Evolutionary conservation across 2,329 filamentous ascomycete species (phyloP), one percentile per base, ranked within the genome.

Genomic region (Penicillium sp.): DNA sequence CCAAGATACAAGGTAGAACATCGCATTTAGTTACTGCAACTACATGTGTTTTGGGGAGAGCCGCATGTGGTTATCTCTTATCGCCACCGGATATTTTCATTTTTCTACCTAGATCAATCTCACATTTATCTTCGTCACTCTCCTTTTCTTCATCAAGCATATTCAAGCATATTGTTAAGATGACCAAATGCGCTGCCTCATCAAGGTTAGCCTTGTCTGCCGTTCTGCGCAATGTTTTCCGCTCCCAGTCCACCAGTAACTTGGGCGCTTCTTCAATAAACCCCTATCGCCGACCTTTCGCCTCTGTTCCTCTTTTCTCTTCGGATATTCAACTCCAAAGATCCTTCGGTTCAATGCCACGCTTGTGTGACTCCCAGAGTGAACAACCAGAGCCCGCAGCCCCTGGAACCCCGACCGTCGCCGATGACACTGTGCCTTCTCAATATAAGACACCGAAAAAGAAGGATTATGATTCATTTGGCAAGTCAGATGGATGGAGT

Each of bases 131-230:
- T 26, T 26, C 24, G 24, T 26, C 24, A 26, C 7, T 26, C 24
- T 8, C 24, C 24, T 26, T 26, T 26, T 26, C 24, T 26, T 2
- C 24, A 26, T 26, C 24, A 26, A 26, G 7, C 7, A 9, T 6
- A 35, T 29, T 29, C n/a, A n/a, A 20, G 3, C 1, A 9, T 6
- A 35, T 29, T 29, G 9, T 5, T n/a, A 57, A n/a, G 24, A 71
- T 71, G 67, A 55, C 57, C 10, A 55, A 60, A 46, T 72, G 65
- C 45, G 35, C 60, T 44, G 58, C 62, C 4, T 67, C 69, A n/a
- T 61, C 66, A 2, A 68, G 50, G 13, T 44, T 71, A 53, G 61
- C 64, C 29, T 54, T 72, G 13, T 61, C 71, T 11, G 60, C 53
- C 5, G 39, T 68, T 10, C 53, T 72, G 14, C 64, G 61, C 49